Evolutionary conservation across 257 asterid genomes (phyloP).

Genomic region (Solanum gandarillasii): DNA sequence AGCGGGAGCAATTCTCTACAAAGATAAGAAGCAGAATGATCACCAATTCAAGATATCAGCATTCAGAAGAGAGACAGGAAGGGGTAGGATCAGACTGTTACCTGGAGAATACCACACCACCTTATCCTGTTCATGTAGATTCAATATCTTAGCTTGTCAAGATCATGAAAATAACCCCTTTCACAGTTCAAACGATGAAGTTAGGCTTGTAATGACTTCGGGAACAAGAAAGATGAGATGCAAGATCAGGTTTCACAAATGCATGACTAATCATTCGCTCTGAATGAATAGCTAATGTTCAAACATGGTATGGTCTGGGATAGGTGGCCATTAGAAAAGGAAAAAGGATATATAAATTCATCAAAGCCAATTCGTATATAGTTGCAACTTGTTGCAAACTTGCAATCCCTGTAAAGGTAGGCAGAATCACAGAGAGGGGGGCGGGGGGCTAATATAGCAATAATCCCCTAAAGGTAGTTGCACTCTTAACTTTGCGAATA

Average conservation of each 20-base stretch:
- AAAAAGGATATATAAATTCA: neutral
- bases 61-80: neutral
- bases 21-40: neutral
- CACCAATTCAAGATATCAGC: neutral
- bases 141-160: slow-evolving; percentile 57
- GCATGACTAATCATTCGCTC: neutral
- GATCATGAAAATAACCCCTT: slow-evolving; percentile 82
- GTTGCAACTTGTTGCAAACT: neutral
- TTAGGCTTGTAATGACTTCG: neutral
- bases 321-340: neutral
- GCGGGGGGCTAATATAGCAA: neutral
- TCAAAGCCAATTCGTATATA: neutral
- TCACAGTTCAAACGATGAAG: neutral
- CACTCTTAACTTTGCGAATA: too few relatives aligned
- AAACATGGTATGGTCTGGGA: too few relatives aligned
- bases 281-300: too few relatives aligned
- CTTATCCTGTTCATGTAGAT: slow-evolving; percentile 59
- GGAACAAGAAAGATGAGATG: neutral
- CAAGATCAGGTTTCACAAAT: neutral
- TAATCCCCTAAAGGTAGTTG: too few relatives aligned
- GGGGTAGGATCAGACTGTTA: slow-evolving; percentile 1
- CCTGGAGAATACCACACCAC: slow-evolving; percentile 86
- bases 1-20: slow-evolving; percentile 63
- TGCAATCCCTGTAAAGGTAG: neutral
- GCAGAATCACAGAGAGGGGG: neutral